phyloP scores from a whole-genome alignment of 768 basidiomycete species.

The Boletus coccyginus region DNA sequence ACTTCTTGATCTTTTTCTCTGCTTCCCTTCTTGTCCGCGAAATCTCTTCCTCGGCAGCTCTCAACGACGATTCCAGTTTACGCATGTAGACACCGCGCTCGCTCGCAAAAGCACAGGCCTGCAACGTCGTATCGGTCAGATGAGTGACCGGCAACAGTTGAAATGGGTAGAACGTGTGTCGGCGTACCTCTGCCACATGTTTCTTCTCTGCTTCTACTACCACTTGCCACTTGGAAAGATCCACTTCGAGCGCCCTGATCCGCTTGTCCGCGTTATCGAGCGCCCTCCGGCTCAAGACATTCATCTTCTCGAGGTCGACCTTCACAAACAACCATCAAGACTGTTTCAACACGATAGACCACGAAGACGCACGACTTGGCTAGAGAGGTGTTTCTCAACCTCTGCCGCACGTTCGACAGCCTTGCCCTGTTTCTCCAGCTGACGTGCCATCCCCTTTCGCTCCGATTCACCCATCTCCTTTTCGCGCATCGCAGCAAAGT shows the following conservation, averaged over 20 bases:
- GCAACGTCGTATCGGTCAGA: background rate
- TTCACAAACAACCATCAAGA: conserved; percentile 13
- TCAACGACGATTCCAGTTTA: conserved; percentile 19
- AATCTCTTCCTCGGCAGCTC: conserved; percentile 43
- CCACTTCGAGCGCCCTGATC: conserved; percentile 30
- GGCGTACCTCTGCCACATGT: conserved; percentile 39
- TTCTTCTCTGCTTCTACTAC: conserved; percentile 40
- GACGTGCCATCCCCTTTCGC: conserved; percentile 59
- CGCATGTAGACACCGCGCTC: conserved; percentile 32
- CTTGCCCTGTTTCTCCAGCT: conserved; percentile 56
- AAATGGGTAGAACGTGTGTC: background rate
- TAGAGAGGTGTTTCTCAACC: conserved; percentile 55
- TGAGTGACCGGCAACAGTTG: background rate
- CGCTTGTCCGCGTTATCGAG: conserved; percentile 28
- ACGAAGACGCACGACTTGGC: conserved; percentile 54
- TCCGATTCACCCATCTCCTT: conserved; percentile 82
- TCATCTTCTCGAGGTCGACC: conserved; percentile 47
- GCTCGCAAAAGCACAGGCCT: conserved; percentile 31
- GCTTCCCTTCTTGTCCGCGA: conserved; percentile 47
- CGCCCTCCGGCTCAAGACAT: conserved; percentile 30
- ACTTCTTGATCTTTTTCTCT: conserved; percentile 52
- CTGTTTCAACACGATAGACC: background rate
- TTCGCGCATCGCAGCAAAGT: conserved; percentile 83
- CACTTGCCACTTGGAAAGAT: conserved; percentile 32
- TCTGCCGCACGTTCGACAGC: conserved; percentile 66